Percentiles rank a stretch among this genome's conserved stretches.
These are phyloP conservation scores for Chaetomium strumarium DNA, from an alignment of 2,329 filamentous ascomycete genomes.

Conservation along the genomic window DNA sequence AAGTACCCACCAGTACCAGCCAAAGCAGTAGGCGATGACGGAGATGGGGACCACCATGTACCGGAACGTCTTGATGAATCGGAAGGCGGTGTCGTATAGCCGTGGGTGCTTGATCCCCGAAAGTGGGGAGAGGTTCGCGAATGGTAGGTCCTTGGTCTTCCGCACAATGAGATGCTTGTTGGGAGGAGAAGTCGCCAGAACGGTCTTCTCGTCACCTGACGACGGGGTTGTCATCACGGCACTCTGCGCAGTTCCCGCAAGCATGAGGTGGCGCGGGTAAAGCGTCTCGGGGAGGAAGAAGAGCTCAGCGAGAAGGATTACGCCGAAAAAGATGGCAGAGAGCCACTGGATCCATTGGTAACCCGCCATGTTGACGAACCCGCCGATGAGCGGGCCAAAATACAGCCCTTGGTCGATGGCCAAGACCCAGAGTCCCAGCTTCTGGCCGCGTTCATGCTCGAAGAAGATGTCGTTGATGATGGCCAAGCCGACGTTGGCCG, in stretches of 20 bases:
- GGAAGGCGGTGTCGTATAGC: constrained; percentile 38
- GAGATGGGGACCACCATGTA: constrained; percentile 41
- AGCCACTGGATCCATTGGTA: constrained; percentile 50
- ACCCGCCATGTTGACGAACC: constrained; percentile 43
- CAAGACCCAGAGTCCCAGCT: constrained; percentile 52
- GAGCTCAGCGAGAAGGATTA: constrained; percentile 42
- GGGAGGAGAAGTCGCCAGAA: not conserved
- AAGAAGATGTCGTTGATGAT: constrained; percentile 52
- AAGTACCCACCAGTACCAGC: constrained; percentile 41
- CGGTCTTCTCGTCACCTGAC: not conserved
- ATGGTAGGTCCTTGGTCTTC: constrained; percentile 39
- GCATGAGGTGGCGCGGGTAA: constrained; percentile 48
- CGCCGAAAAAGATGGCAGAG: constrained; percentile 46
- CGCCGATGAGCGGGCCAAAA: constrained; percentile 35
- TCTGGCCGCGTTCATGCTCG: constrained; percentile 49
- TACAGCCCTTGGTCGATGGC: constrained; percentile 30
- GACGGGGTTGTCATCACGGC: too few relatives aligned
- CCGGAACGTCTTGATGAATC: constrained; percentile 43
- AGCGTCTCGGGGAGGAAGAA: constrained; percentile 50
- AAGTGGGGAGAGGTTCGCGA: constrained; percentile 40
- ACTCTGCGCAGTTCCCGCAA: constrained; percentile 21
- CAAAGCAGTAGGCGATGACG: constrained; percentile 45
- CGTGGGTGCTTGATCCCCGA: constrained; percentile 48
- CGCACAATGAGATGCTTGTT: constrained; percentile 14
- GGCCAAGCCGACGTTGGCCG: constrained; percentile 48